These are phyloP conservation scores for Pyrenula massariospora DNA, from an alignment of 495 filamentous ascomycete genomes.

Conservation along the genomic window DNA sequence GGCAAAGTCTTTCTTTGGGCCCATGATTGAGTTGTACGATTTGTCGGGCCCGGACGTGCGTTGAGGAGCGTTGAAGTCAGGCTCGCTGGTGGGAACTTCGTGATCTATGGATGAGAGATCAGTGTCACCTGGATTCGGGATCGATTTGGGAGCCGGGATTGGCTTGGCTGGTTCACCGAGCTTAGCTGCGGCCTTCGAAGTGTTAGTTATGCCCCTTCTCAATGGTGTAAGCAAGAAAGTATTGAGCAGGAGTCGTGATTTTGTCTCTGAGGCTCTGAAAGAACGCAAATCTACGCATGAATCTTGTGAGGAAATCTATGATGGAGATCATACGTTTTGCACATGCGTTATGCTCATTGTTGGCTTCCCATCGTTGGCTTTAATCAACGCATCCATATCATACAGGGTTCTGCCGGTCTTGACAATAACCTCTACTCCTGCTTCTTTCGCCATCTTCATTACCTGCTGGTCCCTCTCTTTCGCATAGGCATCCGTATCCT, in stretches of 20 bases:
- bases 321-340: constrained; percentile 20
- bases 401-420: constrained; percentile 51
- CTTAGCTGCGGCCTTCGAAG: constrained; percentile 26
- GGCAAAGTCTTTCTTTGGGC: constrained; percentile 48
- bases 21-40: constrained; percentile 44
- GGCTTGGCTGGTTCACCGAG: constrained; percentile 43
- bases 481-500: constrained; percentile 60
- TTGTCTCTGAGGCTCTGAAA: no score
- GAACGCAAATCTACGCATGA: no score
- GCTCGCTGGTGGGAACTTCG: constrained; percentile 22
- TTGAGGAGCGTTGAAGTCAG: constrained; percentile 43
- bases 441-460: constrained; percentile 40
- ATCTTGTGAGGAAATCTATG: no score
- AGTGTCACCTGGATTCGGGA: constrained; percentile 52
- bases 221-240: no score
- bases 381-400: constrained; percentile 53
- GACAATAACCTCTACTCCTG: constrained; percentile 50
- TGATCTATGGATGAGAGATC: constrained; percentile 38
- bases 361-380: constrained; percentile 50
- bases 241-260: no score
- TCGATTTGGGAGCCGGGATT: constrained; percentile 34
- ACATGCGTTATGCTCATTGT: constrained; percentile 59
- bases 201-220: no score
- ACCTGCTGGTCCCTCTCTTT: constrained; percentile 44
- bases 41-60: constrained; percentile 28